Conservation (phyloP, 768 basidiomycete species). For the Pleurotus eryngii region DNA sequence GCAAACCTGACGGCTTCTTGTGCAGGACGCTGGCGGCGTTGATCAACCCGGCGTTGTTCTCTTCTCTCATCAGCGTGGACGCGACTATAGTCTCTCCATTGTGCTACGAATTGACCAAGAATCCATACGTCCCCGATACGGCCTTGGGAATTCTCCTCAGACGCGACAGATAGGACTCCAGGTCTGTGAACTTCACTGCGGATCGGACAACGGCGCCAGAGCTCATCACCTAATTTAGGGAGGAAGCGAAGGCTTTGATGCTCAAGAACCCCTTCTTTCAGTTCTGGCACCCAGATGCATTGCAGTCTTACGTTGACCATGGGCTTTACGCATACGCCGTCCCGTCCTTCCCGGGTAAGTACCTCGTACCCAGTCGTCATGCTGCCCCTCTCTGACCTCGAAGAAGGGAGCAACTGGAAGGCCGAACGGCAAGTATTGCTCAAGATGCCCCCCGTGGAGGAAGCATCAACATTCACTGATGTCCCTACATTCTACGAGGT, state of each 20-base stretch:
- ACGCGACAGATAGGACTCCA: conserved; percentile 60
- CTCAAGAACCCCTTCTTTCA: conserved; percentile 60
- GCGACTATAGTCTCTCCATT: conserved; percentile 55
- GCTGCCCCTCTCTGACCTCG: no score
- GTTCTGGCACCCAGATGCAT: conserved; percentile 63
- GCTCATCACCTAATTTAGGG: conserved; percentile 29
- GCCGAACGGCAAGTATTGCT: conserved; percentile 39
- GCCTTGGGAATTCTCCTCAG: conserved; percentile 51
- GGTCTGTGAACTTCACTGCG: conserved; percentile 27
- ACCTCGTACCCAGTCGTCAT: no score
- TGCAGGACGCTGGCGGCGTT: conserved; percentile 61
- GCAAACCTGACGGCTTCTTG: background rate
- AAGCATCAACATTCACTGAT: conserved; percentile 62
- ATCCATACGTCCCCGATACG: conserved; percentile 18
- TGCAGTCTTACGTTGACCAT: conserved; percentile 60
- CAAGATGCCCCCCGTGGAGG: conserved; percentile 65
- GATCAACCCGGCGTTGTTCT: conserved; percentile 63
- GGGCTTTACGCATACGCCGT: conserved; percentile 34
- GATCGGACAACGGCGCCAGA: no score
- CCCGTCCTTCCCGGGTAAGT: no score
- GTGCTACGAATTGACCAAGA: conserved; percentile 9
- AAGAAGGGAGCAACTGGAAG: no score
- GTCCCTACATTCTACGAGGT: conserved; percentile 36
- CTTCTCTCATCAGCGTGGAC: conserved; percentile 72
- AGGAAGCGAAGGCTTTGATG: conserved; percentile 55